These are phyloP conservation scores for Delonix regia DNA, from an alignment of 306 rosid species.

Conservation along the genomic window DNA sequence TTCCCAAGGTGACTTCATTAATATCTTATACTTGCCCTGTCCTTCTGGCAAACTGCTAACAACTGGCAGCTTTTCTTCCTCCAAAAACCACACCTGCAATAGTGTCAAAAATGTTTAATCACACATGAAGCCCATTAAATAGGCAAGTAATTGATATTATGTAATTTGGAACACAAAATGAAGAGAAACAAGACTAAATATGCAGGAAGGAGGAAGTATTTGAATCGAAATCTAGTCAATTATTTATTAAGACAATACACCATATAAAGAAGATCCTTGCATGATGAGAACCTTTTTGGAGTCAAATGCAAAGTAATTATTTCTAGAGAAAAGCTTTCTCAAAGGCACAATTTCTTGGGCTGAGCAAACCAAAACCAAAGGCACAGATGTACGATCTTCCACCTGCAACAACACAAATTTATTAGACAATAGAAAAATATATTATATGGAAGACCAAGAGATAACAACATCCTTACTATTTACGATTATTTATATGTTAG, in stretches of 20 bases:
- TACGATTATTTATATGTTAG: background rate
- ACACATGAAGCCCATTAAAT: constrained; percentile 15
- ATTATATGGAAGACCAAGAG: background rate
- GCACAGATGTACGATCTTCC: constrained; percentile 59
- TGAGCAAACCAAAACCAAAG: constrained; percentile 78
- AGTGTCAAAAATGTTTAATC: constrained; percentile 14
- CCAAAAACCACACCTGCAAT: constrained; percentile 78
- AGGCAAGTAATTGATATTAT: background rate
- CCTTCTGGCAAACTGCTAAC: constrained; percentile 62
- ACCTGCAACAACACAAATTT: constrained; percentile 58
- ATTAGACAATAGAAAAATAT: constrained; percentile 33
- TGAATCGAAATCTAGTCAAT: constrained; percentile 5
- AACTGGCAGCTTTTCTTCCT: constrained; percentile 92
- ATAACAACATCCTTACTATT: background rate
- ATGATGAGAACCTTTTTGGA: constrained; percentile 62
- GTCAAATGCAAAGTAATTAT: constrained; percentile 68
- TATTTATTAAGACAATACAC: constrained; percentile 17
- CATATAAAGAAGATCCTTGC: constrained; percentile 33
- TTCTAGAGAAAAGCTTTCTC: constrained; percentile 56
- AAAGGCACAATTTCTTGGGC: constrained; percentile 53
- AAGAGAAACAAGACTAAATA: constrained; percentile 8
- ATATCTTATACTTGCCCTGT: constrained; percentile 59
- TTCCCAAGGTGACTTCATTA: constrained; percentile 97
- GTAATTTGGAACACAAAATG: constrained; percentile 20
- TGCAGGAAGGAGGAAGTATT: background rate